Conservation (phyloP, 371 early-diverging fungal species). For the Sporodiniella umbellata region DNA sequence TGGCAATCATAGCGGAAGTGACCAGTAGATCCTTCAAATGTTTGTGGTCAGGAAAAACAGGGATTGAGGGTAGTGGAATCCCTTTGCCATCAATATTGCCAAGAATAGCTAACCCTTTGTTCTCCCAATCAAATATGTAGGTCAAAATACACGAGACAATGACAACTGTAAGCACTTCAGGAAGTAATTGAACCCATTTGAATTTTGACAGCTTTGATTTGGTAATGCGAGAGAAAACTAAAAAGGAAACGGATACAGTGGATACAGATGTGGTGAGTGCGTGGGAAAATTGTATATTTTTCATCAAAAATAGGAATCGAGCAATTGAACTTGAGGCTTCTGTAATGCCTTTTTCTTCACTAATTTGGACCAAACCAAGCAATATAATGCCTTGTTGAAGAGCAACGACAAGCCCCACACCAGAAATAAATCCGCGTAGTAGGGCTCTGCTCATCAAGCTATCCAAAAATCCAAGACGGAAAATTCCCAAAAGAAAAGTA, state of each 20-base stretch:
- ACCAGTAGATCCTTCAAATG: slow-evolving; percentile 60
- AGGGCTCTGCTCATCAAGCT: slow-evolving; percentile 89
- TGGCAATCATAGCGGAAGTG: slow-evolving; percentile 75
- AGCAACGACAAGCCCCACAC: slow-evolving; percentile 86
- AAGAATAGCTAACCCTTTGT: slow-evolving; percentile 69
- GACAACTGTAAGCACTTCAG: slow-evolving; percentile 86
- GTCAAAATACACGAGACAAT: slow-evolving; percentile 66
- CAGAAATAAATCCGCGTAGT: slow-evolving; percentile 90
- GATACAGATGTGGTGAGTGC: slow-evolving; percentile 67
- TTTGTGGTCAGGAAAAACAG: slow-evolving; percentile 50
- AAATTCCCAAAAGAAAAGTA: slow-evolving; percentile 87
- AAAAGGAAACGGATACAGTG: slow-evolving; percentile 60
- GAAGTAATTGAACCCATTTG: slow-evolving; percentile 68
- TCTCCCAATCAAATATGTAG: slow-evolving; percentile 61
- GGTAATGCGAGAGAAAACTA: slow-evolving; percentile 53
- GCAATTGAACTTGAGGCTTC: slow-evolving; percentile 74
- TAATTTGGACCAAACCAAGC: slow-evolving; percentile 61
- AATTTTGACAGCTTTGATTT: slow-evolving; percentile 52
- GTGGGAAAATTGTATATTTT: slow-evolving; percentile 58
- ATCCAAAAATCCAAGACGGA: slow-evolving; percentile 93
- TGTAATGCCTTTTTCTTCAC: slow-evolving; percentile 49
- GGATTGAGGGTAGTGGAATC: slow-evolving; percentile 62
- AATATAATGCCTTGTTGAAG: slow-evolving; percentile 80
- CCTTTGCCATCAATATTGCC: slow-evolving; percentile 64
- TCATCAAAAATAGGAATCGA: slow-evolving; percentile 59